A percentile compares a stretch with the other conserved stretches of the same genome.
Conservation (phyloP, 1,284 basidiomycete genomes). For the Boletus putidus region DNA sequence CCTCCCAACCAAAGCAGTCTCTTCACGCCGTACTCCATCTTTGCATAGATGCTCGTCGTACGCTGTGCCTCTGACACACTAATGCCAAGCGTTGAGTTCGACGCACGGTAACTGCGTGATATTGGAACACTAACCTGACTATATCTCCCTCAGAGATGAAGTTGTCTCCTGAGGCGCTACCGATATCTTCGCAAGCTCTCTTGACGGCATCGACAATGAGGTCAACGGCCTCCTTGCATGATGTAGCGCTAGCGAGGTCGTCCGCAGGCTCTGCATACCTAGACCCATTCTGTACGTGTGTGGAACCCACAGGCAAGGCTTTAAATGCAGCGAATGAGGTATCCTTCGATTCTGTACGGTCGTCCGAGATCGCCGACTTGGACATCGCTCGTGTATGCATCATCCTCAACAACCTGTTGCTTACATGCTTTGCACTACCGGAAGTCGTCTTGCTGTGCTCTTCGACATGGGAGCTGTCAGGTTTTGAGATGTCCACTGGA, state of each 20-base stretch:
- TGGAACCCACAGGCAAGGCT: slow-evolving; percentile 67
- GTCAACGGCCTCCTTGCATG: slow-evolving; percentile 75
- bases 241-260: slow-evolving; percentile 59
- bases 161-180: slow-evolving; percentile 43
- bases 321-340: slow-evolving; percentile 72
- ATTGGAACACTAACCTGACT: slow-evolving; percentile 59
- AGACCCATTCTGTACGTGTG: slow-evolving; percentile 53
- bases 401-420: slow-evolving; percentile 11
- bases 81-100: slow-evolving; percentile 16
- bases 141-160: slow-evolving; percentile 73
- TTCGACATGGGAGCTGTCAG: slow-evolving; percentile 15
- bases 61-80: slow-evolving; percentile 80
- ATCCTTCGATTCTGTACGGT: slow-evolving; percentile 32
- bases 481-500: slow-evolving; percentile 38
- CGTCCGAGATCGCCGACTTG: slow-evolving; percentile 34
- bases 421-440: slow-evolving; percentile 28
- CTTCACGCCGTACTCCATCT: slow-evolving; percentile 91
- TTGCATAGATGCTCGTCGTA: slow-evolving; percentile 79
- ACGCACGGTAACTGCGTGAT: not conserved
- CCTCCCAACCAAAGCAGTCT: slow-evolving; percentile 82
- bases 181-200: slow-evolving; percentile 66
- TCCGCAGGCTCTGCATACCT: slow-evolving; percentile 61
- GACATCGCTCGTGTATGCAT: slow-evolving; percentile 25
- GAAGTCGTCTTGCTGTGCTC: slow-evolving; percentile 9
- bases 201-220: slow-evolving; percentile 70